Evolutionary conservation across 164 flowering plant species (phyloP).

Genomic region (Dillenia turbinata): DNA sequence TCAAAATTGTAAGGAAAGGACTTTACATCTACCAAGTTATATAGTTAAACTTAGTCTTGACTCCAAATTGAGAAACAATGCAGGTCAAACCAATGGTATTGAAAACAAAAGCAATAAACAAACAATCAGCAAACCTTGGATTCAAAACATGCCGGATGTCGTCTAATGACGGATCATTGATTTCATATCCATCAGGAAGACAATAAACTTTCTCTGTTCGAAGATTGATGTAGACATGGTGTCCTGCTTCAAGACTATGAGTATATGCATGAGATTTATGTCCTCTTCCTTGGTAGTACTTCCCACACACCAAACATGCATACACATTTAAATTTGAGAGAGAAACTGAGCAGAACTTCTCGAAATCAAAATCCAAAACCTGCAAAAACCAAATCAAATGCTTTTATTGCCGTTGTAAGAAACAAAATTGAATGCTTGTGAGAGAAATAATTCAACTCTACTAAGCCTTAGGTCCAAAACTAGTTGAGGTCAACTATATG

Average conservation of each 20-base stretch:
- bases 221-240: slow-evolving; percentile 96
- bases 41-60: too few species aligned
- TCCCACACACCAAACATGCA: slow-evolving; percentile 97
- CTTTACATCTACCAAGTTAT: too few species aligned
- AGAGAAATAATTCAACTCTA: too few species aligned
- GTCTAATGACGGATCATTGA: slow-evolving; percentile 90
- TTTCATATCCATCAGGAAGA: slow-evolving; percentile 98
- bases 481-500: too few species aligned
- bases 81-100: neutral
- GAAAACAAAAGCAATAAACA: neutral
- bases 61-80: neutral
- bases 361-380: slow-evolving; percentile 98
- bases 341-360: slow-evolving; percentile 96
- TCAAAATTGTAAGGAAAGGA: too few species aligned
- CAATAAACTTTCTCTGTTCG: slow-evolving; percentile 88
- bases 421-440: too few species aligned
- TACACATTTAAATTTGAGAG: slow-evolving; percentile 91
- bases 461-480: too few species aligned
- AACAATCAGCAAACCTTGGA: slow-evolving; percentile 56
- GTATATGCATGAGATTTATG: slow-evolving; percentile 96
- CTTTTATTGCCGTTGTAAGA: neutral
- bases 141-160: slow-evolving; percentile 92
- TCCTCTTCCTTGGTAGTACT: slow-evolving; percentile 97
- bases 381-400: slow-evolving; percentile 21
- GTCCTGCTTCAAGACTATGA: slow-evolving; percentile 95